Conservation (phyloP, 2,329 filamentous ascomycete genomes). For the Samsoniella hepiali region DNA sequence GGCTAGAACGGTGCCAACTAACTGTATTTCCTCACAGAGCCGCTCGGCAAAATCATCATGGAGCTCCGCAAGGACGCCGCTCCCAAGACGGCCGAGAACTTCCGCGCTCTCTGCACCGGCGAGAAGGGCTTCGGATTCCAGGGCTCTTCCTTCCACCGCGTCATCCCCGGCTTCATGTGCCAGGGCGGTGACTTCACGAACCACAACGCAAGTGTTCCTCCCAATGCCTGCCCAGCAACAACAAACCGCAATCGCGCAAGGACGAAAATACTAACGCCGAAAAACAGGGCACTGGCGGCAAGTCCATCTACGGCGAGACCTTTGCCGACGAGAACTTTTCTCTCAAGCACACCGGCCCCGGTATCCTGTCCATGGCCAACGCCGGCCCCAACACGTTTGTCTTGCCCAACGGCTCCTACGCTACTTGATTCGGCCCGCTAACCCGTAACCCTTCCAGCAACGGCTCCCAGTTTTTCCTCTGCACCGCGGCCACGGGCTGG, state of each 20-base stretch:
- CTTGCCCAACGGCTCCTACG: not conserved
- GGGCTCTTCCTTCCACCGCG: constrained; percentile 19
- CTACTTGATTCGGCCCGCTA: not conserved
- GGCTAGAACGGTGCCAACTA: too few species aligned
- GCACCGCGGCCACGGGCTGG: constrained; percentile 79
- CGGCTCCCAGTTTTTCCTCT: constrained; percentile 91
- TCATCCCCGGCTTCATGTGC: constrained; percentile 20
- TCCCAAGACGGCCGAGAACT: constrained; percentile 20
- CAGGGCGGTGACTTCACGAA: constrained; percentile 21
- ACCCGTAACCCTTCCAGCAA: constrained; percentile 58
- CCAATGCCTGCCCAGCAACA: not conserved
- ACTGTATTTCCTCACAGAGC: not conserved
- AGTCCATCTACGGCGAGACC: constrained; percentile 25
- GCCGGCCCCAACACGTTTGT: constrained; percentile 25
- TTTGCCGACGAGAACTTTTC: constrained; percentile 24
- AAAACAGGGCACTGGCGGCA: constrained; percentile 23
- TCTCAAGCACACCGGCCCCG: constrained; percentile 23
- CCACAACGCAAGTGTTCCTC: constrained; percentile 12
- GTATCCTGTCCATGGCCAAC: constrained; percentile 25
- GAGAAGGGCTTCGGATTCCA: constrained; percentile 19
- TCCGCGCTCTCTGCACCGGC: constrained; percentile 20
- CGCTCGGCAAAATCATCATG: constrained; percentile 18
- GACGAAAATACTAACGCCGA: not conserved
- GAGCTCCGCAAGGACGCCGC: constrained; percentile 17
- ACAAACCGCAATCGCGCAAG: not conserved